A percentile compares a stretch with the other conserved stretches of the same genome.
phyloP scores from a whole-genome alignment of 805 yeast species.

The Kazachstania africana region DNA sequence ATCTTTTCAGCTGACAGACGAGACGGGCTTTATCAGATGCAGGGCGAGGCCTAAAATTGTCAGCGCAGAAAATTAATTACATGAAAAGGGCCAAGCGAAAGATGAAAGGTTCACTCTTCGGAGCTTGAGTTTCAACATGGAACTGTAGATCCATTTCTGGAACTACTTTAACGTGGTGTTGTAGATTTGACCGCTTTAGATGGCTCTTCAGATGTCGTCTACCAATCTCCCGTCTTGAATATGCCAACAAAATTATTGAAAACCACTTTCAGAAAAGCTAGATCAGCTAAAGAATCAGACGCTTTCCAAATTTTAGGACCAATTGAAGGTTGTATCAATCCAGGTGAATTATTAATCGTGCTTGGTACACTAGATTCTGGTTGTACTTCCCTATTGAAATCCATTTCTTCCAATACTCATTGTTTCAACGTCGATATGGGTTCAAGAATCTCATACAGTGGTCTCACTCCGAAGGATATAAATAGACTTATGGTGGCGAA shows the following conservation, averaged over 20 bases:
- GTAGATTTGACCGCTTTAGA: constrained; percentile 37
- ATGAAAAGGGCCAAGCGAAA: no score
- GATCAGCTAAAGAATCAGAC: constrained; percentile 17
- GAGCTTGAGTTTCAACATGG: no score
- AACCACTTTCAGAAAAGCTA: constrained; percentile 11
- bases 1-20: no score
- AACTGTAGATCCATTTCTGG: no score
- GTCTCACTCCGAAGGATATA: constrained; percentile 41
- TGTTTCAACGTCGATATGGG: constrained; percentile 42
- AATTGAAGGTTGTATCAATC: constrained; percentile 50
- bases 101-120: no score
- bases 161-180: no score
- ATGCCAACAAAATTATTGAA: constrained; percentile 1
- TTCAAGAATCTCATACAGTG: constrained; percentile 41
- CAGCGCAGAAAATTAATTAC: no score
- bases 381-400: constrained; percentile 54
- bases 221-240: constrained; percentile 38
- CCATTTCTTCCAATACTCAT: constrained; percentile 46
- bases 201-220: constrained; percentile 44
- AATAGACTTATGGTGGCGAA: constrained; percentile 47
- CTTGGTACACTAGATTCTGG: constrained; percentile 75
- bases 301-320: constrained; percentile 45
- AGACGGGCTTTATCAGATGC: no score
- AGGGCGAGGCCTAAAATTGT: no score
- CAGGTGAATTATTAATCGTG: constrained; percentile 60